Evolutionary conservation across 1,284 basidiomycete species (phyloP), one percentile per base, ranked within the genome.

Genomic region (Vanrija sp.): DNA sequence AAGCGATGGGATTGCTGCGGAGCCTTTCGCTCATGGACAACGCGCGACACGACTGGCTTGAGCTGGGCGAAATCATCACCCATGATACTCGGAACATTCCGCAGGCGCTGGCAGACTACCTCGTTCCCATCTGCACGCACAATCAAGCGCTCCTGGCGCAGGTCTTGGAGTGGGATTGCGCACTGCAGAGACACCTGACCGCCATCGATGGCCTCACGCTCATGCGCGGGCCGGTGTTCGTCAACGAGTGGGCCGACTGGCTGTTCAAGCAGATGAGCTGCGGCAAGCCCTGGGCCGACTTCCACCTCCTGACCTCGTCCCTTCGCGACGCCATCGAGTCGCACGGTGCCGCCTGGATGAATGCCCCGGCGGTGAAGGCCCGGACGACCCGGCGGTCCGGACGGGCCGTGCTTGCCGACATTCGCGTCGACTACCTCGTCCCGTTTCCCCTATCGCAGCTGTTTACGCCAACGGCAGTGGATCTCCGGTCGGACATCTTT

Each of bases 361-460:
- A 89, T 49, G 71, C 85, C 0, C 80, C 85, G 1, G 83, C 88
- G 7, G 83, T 92, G n/a, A 84, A 88, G 1, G 78, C 92, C 29
- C 85, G 85, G 5, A 85, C 71, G 78, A 81, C 21, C 70, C 65
- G 55, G 80, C 78, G 63, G 78, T 80, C 44, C 75, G 73, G 55
- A 26, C 29, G 26, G 2, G 53, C 56, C 9, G 79, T 79, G 9
- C 79, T 91, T n/a, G 83, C 85, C 25, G 85, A 83, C 0, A 78
- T 91, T 5, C 72, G 79, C 3, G 76, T 88, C 28, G 88, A 89
- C 76, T 91, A 91, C 62, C 82, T 85, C 16, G 81, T 75, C 0
- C 87, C 90, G 1, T 91, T 91, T 68, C 90, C 90, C 0, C 73
- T 92, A 58, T 86, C 85, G 0, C 91, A 90, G 65, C 80, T 91